phyloP scores from a whole-genome alignment of 2,329 filamentous ascomycete genomes.

The Talaromyces amestolkiae region DNA sequence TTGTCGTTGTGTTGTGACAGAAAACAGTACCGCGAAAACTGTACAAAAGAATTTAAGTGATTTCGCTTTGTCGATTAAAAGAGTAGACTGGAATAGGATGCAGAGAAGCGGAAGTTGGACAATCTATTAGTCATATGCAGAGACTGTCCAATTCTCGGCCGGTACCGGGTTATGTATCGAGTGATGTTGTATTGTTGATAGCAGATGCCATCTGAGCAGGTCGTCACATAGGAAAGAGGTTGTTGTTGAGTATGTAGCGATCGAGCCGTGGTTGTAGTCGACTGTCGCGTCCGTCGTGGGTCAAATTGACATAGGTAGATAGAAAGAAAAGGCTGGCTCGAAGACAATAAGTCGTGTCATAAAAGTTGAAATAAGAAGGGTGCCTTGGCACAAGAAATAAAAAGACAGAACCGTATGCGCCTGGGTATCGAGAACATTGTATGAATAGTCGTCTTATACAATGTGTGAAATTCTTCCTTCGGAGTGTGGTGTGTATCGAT shows the following conservation, averaged over 20 bases:
- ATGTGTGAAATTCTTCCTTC: slow-evolving; percentile 7
- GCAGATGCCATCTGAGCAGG: slow-evolving; percentile 4
- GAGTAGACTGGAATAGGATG: slow-evolving; percentile 13
- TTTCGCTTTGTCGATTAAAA: slow-evolving; percentile 15
- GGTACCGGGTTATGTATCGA: background rate
- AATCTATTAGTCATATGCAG: slow-evolving; percentile 7
- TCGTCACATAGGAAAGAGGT: slow-evolving; percentile 18
- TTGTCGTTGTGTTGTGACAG: background rate
- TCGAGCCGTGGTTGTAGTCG: background rate
- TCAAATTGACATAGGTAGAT: slow-evolving; percentile 18
- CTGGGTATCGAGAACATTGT: slow-evolving; percentile 32
- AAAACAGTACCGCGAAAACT: slow-evolving; percentile 14
- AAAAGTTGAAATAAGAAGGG: background rate
- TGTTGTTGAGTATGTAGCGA: background rate
- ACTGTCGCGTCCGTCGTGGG: slow-evolving; percentile 14
- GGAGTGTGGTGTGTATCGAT: slow-evolving; percentile 12
- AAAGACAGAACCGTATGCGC: slow-evolving; percentile 30
- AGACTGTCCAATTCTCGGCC: background rate
- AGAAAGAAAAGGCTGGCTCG: slow-evolving; percentile 4
- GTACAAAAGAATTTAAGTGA: slow-evolving; percentile 13
- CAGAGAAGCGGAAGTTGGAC: slow-evolving; percentile 5
- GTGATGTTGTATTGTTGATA: background rate
- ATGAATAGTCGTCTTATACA: slow-evolving; percentile 13
- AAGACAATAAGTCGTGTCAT: slow-evolving; percentile 34
- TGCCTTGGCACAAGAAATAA: background rate